Percentiles rank a stretch among this genome's conserved stretches.
These are phyloP conservation scores for Macrophomina pseudophaseolina DNA, from an alignment of 2,329 filamentous ascomycete species.

Conservation along the genomic window DNA sequence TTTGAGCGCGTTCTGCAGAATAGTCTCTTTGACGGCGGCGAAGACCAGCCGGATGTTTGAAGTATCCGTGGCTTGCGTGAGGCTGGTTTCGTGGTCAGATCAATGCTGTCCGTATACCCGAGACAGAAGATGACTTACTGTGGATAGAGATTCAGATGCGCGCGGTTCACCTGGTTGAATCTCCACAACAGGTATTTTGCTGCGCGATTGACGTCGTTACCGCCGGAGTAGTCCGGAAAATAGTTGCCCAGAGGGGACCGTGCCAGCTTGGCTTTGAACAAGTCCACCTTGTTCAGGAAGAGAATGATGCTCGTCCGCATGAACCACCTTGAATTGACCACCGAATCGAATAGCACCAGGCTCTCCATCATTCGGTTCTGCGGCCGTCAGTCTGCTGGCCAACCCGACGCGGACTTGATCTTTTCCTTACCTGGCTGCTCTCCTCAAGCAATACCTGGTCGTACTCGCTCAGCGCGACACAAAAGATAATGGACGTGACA, in stretches of 20 bases:
- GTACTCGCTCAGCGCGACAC: conserved; percentile 96
- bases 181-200: conserved; percentile 98
- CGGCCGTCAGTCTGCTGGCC: conserved; percentile 33
- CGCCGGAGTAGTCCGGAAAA: conserved; percentile 96
- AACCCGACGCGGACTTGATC: conserved; percentile 31
- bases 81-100: conserved; percentile 57
- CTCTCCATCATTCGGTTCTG: conserved; percentile 99
- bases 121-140: conserved; percentile 70
- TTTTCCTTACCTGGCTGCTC: conserved; percentile 78
- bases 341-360: conserved; percentile 92
- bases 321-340: conserved; percentile 99
- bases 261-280: conserved; percentile 93
- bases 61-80: conserved; percentile 98
- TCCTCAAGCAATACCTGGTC: conserved; percentile 97
- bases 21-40: conserved; percentile 97
- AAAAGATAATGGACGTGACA: conserved; percentile 99
- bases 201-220: conserved; percentile 96
- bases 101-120: not conserved
- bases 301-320: conserved; percentile 98
- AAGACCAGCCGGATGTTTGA: conserved; percentile 98
- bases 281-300: conserved; percentile 98
- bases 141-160: conserved; percentile 94
- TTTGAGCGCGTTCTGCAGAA: conserved; percentile 96
- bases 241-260: conserved; percentile 91
- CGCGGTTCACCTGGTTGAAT: conserved; percentile 97